Evolutionary conservation across 768 basidiomycete genomes (phyloP), one percentile per base, ranked within the genome.

Genomic region (Tephrocybe sp.): DNA sequence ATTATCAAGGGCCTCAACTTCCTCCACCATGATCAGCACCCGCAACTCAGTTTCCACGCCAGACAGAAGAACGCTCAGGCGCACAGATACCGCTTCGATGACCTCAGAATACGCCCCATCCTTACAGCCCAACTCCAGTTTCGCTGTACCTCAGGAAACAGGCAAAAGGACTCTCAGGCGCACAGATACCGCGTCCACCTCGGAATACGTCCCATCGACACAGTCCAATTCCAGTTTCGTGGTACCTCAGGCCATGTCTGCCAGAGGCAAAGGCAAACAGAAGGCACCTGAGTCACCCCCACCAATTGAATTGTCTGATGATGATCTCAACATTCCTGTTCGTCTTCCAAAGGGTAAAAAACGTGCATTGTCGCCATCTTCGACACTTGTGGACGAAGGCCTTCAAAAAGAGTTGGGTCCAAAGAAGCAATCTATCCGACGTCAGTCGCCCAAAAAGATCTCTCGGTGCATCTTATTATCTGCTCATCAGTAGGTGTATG

Each of bases 201-300:
- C 44, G 12, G 32, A 45, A 22, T 19, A 11, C 30, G 8, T 33
- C 34, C 23, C 45, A 5, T 45, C 47, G 22, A 44, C 26, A 7
- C 22, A 22, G 9, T 20, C 41, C 12, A 31, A 30, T 8, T 40
- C 39, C 5, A 53, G 40, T 12, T 36, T 30, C 35, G 13, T 38
- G 1, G 26, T 26, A 26, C 16, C 33, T 8, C 33, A 36, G 17
- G 11, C n/a, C 2, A 20, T 23, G 12, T 56, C 48, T n/a, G 30
- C 30, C 2, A 47, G 44, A 14, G 40, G 5, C 10, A 26, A 39
- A 33, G 51, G 51, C 14, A 52, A 52, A n/a, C 40, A 43, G 6
- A 26, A n/a, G 41, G 45, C 45, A 10, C n/a, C 23, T 12, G n/a
- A 7, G 12, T 42, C 1, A 14, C 26, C 44, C n/a, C 34, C 42